Conservation (phyloP, 1,284 basidiomycete genomes). For the Gomphus sp. region DNA sequence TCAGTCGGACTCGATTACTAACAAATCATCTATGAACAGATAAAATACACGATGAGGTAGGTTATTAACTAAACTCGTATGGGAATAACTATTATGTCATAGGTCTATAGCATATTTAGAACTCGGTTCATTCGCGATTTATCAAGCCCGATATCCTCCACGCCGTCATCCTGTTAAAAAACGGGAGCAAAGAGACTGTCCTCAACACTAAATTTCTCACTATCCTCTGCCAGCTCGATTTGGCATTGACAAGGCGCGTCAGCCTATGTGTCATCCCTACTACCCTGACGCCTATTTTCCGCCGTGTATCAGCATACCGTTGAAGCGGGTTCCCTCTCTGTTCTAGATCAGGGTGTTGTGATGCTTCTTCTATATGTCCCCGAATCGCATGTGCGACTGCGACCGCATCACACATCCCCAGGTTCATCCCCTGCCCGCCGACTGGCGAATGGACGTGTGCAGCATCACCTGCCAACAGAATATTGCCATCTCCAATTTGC, state of each 20-base stretch:
- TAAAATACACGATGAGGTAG: too few relatives aligned
- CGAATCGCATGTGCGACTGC: background rate
- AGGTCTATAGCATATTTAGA: too few relatives aligned
- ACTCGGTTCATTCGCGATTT: too few relatives aligned
- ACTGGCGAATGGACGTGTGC: constrained; percentile 36
- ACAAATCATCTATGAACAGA: too few relatives aligned
- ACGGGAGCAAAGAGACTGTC: background rate
- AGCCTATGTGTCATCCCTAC: background rate
- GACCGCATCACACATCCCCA: constrained; percentile 33
- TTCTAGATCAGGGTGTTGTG: background rate
- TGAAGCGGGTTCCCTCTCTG: background rate
- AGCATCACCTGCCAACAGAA: constrained; percentile 31
- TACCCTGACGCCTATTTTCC: background rate
- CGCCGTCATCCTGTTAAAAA: background rate
- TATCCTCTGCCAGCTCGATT: background rate
- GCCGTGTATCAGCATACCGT: background rate
- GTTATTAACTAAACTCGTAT: too few relatives aligned
- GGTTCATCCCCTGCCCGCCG: constrained; percentile 39
- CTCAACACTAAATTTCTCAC: background rate
- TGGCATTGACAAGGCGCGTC: background rate
- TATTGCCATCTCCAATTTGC: constrained; percentile 17
- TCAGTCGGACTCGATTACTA: too few relatives aligned
- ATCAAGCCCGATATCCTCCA: constrained; percentile 1
- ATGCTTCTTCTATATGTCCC: background rate
- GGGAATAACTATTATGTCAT: too few relatives aligned